phyloP scores from a whole-genome alignment of 495 filamentous ascomycete species.

The Stereocaulon alpinum region DNA sequence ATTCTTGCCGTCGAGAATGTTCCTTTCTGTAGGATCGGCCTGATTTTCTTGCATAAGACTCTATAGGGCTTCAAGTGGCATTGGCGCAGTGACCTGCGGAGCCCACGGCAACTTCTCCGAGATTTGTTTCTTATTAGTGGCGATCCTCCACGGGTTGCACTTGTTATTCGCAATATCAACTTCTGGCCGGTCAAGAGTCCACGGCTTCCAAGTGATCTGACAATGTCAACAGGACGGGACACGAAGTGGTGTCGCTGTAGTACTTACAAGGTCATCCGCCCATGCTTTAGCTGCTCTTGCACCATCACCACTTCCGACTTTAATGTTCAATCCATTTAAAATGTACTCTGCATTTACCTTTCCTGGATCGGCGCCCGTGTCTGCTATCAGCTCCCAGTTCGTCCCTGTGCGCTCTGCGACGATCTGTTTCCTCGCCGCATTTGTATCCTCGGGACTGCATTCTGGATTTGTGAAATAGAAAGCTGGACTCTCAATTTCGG shows the following conservation, averaged over 20 bases:
- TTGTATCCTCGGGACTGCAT: constrained; percentile 10
- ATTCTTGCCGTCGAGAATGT: too few species aligned
- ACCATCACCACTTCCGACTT: constrained; percentile 13
- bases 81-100: constrained; percentile 18
- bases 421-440: constrained; percentile 9
- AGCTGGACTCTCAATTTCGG: constrained; percentile 15
- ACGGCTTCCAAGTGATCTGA: constrained; percentile 21
- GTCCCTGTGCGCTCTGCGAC: constrained; percentile 1
- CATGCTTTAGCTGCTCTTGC: constrained; percentile 12
- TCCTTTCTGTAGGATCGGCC: too few species aligned
- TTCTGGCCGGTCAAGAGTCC: constrained; percentile 2
- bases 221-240: neutral
- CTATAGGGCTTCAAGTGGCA: constrained; percentile 21
- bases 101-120: constrained; percentile 8
- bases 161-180: constrained; percentile 13
- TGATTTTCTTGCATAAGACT: constrained; percentile 9
- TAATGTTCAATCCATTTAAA: constrained; percentile 17
- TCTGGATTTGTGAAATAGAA: constrained; percentile 4
- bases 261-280: constrained; percentile 17
- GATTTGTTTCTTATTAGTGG: too few species aligned
- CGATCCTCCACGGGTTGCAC: constrained; percentile 23
- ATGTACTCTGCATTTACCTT: constrained; percentile 19
- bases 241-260: neutral
- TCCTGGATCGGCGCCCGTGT: constrained; percentile 2
- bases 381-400: constrained; percentile 16